Evolutionary conservation across 768 basidiomycete genomes (phyloP).

Genomic region (Xanthoconium stramineum): DNA sequence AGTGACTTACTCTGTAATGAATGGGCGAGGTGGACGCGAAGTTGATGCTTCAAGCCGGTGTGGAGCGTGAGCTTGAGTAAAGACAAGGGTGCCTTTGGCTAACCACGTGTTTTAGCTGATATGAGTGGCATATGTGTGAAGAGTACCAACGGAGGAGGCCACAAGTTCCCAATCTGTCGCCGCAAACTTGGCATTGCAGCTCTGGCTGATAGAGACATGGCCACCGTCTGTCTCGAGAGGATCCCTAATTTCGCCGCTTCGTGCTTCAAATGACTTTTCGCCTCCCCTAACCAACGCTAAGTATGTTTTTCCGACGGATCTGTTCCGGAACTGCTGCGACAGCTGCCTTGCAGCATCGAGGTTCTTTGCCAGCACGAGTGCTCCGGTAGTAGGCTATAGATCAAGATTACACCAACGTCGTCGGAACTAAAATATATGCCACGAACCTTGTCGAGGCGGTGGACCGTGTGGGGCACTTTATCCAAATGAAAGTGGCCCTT

Average conservation of each 20-base stretch:
- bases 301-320: slow-evolving; percentile 54
- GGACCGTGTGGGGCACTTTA: slow-evolving; percentile 47
- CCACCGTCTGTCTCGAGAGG: slow-evolving; percentile 43
- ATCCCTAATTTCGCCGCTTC: slow-evolving; percentile 42
- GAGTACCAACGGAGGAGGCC: slow-evolving; percentile 51
- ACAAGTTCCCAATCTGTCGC: slow-evolving; percentile 54
- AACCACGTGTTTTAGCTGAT: slow-evolving; percentile 25
- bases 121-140: slow-evolving; percentile 10
- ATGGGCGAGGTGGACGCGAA: slow-evolving; percentile 61
- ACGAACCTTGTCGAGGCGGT: slow-evolving; percentile 64
- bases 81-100: slow-evolving; percentile 48
- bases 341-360: slow-evolving; percentile 42
- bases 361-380: slow-evolving; percentile 53
- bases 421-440: not conserved
- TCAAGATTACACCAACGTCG: not conserved
- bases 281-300: slow-evolving; percentile 62
- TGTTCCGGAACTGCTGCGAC: slow-evolving; percentile 50
- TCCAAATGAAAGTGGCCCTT: slow-evolving; percentile 31
- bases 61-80: slow-evolving; percentile 53
- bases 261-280: slow-evolving; percentile 39
- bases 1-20: slow-evolving; percentile 42
- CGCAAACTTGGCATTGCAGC: slow-evolving; percentile 33
- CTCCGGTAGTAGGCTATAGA: slow-evolving; percentile 58
- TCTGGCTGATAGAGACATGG: slow-evolving; percentile 35
- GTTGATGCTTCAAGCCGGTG: slow-evolving; percentile 69